These are phyloP conservation scores for Phyllosticta citrichinensis DNA, from an alignment of 2,329 filamentous ascomycete genomes.

Conservation along the genomic window DNA sequence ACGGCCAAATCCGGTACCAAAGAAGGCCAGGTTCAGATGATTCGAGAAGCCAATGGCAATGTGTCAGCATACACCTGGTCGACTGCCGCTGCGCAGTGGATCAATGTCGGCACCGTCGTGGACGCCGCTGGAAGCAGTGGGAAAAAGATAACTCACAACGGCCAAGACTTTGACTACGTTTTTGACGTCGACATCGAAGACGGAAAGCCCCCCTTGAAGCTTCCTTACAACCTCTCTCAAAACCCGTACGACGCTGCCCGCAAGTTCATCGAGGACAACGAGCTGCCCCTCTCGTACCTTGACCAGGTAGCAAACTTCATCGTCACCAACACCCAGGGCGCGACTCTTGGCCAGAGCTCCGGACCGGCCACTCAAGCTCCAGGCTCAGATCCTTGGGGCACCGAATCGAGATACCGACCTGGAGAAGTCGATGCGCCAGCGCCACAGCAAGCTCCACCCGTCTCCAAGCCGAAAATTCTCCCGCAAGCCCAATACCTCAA, in stretches of 20 bases:
- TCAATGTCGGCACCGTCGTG: conserved; percentile 88
- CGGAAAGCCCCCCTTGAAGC: conserved; percentile 80
- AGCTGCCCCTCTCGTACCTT: conserved; percentile 76
- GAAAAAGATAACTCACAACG: conserved; percentile 52
- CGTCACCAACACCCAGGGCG: conserved; percentile 76
- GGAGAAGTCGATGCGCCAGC: conserved; percentile 45
- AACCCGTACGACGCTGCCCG: conserved; percentile 88
- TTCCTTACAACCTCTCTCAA: conserved; percentile 88
- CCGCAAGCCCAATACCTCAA: conserved; percentile 72
- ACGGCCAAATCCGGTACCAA: conserved; percentile 78
- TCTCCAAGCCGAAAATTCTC: conserved; percentile 48
- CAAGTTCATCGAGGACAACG: conserved; percentile 82
- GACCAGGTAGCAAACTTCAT: conserved; percentile 94
- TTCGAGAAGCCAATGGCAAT: conserved; percentile 68
- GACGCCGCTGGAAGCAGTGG: conserved; percentile 77
- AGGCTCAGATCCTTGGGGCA: conserved; percentile 64
- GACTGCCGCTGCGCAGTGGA: conserved; percentile 54
- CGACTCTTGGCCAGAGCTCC: conserved; percentile 57
- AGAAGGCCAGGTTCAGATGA: conserved; percentile 92
- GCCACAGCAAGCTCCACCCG: conserved; percentile 23
- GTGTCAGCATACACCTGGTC: conserved; percentile 89
- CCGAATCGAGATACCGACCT: conserved; percentile 68
- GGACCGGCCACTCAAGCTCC: conserved; percentile 35
- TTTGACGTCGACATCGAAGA: conserved; percentile 97
- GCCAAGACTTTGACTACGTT: conserved; percentile 89